Conservation (phyloP, 192 early-diverging fungal genomes). For the Dispira parvispora region DNA sequence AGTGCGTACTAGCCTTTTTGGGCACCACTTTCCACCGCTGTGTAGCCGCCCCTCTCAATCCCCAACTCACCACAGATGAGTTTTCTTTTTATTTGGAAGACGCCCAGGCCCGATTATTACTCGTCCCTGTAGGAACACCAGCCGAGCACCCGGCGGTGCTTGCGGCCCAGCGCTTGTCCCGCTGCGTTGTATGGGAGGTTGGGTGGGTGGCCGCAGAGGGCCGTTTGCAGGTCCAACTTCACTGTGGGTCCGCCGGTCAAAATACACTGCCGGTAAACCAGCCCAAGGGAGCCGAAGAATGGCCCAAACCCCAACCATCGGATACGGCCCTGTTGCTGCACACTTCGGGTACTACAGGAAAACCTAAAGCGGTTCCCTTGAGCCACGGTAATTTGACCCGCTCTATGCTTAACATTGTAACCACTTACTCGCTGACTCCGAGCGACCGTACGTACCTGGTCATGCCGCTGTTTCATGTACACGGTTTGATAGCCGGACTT, state of each 20-base stretch:
- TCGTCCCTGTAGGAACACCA: constrained; percentile 36
- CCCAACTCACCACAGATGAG: constrained; percentile 46
- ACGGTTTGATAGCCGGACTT: constrained; percentile 61
- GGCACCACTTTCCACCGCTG: constrained; percentile 39
- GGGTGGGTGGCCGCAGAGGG: constrained; percentile 23
- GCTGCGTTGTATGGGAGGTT: constrained; percentile 35
- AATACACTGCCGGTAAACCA: not conserved
- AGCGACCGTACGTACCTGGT: constrained; percentile 52
- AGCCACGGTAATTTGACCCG: constrained; percentile 56
- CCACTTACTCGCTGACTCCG: constrained; percentile 42
- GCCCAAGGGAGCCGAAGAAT: not conserved
- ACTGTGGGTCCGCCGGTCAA: not conserved
- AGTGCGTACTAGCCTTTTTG: constrained; percentile 49
- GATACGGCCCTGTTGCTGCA: constrained; percentile 61
- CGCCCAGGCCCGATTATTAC: constrained; percentile 37
- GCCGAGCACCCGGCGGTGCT: constrained; percentile 33
- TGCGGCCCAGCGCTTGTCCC: constrained; percentile 30
- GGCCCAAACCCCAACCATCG: constrained; percentile 20
- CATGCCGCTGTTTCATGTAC: constrained; percentile 79
- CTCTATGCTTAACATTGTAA: constrained; percentile 54
- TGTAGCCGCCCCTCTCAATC: constrained; percentile 56
- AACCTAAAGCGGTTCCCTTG: constrained; percentile 65
- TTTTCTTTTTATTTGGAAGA: constrained; percentile 61
- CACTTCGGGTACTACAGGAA: constrained; percentile 67
- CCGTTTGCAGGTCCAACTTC: constrained; percentile 12